These are phyloP conservation scores for Ascochyta viciae-villosae DNA, from an alignment of 2,329 filamentous ascomycete species.

Conservation along the genomic window DNA sequence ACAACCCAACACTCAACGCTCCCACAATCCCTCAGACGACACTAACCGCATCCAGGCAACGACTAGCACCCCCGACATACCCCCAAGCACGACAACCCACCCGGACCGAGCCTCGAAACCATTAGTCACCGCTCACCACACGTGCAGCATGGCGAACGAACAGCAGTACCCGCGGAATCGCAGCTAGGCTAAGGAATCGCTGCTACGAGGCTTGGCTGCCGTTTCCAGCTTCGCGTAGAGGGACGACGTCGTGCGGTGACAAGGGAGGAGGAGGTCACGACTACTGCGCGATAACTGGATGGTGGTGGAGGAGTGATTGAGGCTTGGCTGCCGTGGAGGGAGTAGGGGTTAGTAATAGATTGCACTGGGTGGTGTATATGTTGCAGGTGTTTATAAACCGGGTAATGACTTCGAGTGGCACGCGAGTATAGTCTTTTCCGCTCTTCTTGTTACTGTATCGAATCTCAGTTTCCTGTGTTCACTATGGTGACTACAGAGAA, in stretches of 20 bases:
- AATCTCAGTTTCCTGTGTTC: too few species aligned
- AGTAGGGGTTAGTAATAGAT: background rate
- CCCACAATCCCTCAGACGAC: background rate
- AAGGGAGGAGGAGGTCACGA: background rate
- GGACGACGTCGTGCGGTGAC: background rate
- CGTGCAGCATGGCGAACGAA: background rate
- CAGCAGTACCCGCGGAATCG: too few species aligned
- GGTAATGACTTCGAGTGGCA: too few species aligned
- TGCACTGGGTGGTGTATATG: background rate
- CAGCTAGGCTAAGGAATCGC: background rate
- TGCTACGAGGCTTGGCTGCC: background rate
- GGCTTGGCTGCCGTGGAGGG: background rate
- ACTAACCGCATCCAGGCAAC: background rate
- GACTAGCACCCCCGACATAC: background rate
- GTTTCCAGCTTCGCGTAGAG: background rate
- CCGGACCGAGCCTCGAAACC: background rate
- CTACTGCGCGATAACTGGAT: background rate
- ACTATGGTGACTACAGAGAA: background rate
- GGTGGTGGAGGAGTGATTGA: background rate
- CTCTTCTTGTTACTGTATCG: too few species aligned
- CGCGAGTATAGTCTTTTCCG: too few species aligned
- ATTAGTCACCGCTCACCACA: background rate
- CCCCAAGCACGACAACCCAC: too few species aligned
- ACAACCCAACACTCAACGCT: too few species aligned
- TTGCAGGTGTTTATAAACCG: background rate